phyloP scores from a whole-genome alignment of 495 filamentous ascomycete genomes.

The Pseudoneurospora amorphoporcata region DNA sequence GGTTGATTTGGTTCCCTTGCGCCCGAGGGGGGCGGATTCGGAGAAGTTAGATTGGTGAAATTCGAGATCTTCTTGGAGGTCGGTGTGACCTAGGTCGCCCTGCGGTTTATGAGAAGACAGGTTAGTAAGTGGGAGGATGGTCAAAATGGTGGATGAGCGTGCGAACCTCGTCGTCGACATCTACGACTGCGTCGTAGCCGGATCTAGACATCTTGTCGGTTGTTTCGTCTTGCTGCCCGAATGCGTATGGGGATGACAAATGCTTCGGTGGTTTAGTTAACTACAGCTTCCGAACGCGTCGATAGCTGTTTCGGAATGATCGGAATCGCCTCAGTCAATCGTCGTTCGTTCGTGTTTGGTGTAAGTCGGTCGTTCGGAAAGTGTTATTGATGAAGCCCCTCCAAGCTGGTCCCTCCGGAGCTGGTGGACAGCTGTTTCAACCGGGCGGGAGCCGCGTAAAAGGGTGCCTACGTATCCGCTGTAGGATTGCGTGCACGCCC shows the following conservation, averaged over 20 bases:
- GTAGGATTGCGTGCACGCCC: not conserved
- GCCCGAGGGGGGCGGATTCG: slow-evolving; percentile 42
- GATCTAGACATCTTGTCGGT: slow-evolving; percentile 56
- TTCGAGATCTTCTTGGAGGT: slow-evolving; percentile 96
- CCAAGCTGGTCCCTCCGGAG: not conserved
- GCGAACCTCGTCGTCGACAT: slow-evolving; percentile 70
- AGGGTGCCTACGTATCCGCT: not conserved
- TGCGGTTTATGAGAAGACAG: slow-evolving; percentile 23
- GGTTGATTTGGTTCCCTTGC: slow-evolving; percentile 30
- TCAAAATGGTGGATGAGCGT: not conserved
- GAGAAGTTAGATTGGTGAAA: slow-evolving; percentile 76
- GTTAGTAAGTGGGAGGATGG: not conserved
- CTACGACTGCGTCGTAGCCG: slow-evolving; percentile 95
- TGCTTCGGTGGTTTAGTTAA: not conserved
- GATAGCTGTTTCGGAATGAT: not conserved
- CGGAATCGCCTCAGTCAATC: not conserved
- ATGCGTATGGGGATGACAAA: not conserved
- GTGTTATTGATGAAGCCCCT: not conserved
- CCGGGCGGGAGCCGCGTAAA: not conserved
- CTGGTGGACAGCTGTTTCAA: not conserved
- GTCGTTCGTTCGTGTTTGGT: not conserved
- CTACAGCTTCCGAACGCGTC: not conserved
- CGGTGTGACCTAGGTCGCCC: slow-evolving; percentile 96
- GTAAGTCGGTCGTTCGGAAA: not conserved
- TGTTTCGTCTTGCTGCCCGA: not conserved